Evolutionary conservation across 2,329 filamentous ascomycete species (phyloP).

Genomic region (Fusarium torreyae): DNA sequence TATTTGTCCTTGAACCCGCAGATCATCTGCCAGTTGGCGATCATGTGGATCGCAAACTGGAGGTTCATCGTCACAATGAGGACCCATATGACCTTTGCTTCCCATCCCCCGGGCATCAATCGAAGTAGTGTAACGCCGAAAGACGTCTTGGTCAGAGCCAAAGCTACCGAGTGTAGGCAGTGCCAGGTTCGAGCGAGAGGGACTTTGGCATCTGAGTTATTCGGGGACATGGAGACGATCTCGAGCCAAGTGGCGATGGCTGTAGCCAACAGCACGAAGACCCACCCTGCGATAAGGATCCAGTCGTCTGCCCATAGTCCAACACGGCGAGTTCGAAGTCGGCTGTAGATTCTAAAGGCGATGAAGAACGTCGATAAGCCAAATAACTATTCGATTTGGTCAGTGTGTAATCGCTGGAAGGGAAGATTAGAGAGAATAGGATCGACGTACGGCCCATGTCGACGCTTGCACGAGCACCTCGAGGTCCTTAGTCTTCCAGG

Average conservation of each 20-base stretch:
- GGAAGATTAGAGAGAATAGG: neutral
- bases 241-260: slow-evolving; percentile 1
- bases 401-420: neutral
- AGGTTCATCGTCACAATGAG: slow-evolving; percentile 4
- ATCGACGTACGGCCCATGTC: slow-evolving; percentile 4
- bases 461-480: slow-evolving; percentile 2
- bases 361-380: slow-evolving; percentile 3
- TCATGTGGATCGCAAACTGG: neutral
- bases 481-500: slow-evolving; percentile 1
- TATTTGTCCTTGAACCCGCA: neutral
- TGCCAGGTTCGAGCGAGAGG: neutral
- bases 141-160: slow-evolving; percentile 4
- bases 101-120: slow-evolving; percentile 6
- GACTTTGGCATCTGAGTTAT: neutral
- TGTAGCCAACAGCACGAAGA: slow-evolving; percentile 1
- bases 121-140: slow-evolving; percentile 5
- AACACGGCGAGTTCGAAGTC: neutral
- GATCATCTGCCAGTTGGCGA: neutral
- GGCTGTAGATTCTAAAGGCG: slow-evolving; percentile 4
- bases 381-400: neutral
- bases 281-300: slow-evolving; percentile 3
- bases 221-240: neutral
- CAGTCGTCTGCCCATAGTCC: slow-evolving; percentile 3
- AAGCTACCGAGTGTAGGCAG: neutral
- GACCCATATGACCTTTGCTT: slow-evolving; percentile 5